phyloP scores from a whole-genome alignment of 371 early-diverging fungal genomes.

The Mortierella sp. region DNA sequence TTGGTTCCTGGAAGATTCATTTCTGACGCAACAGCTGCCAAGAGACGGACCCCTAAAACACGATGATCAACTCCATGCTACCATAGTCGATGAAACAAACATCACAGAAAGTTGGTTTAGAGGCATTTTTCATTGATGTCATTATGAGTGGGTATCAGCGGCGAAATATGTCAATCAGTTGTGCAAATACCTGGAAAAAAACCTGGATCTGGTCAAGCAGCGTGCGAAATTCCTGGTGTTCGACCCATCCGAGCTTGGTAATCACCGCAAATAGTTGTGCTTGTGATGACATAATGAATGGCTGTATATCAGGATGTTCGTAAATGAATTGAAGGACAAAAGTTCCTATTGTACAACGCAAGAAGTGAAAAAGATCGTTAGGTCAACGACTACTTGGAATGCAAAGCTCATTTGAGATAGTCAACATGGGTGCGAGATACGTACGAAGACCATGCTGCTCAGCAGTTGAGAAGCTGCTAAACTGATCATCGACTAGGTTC shows the following conservation, averaged over 20 bases:
- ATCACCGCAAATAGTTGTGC: constrained; percentile 82
- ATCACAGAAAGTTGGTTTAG: not conserved
- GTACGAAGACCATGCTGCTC: constrained; percentile 57
- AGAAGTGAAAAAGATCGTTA: not conserved
- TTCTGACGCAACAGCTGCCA: constrained; percentile 72
- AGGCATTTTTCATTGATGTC: not conserved
- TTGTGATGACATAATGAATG: constrained; percentile 78
- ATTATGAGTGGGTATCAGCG: not conserved
- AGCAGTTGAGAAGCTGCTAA: constrained; percentile 72
- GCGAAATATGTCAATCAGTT: not conserved
- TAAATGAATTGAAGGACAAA: constrained; percentile 80
- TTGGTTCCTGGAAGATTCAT: constrained; percentile 66
- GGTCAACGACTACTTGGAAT: not conserved
- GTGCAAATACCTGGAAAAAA: constrained; percentile 73
- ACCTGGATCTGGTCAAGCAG: constrained; percentile 75
- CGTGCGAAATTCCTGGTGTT: constrained; percentile 77
- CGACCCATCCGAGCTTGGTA: constrained; percentile 89
- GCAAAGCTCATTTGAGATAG: not conserved
- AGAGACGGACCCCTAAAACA: constrained; percentile 73
- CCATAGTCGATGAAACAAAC: not conserved
- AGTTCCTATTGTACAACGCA: constrained; percentile 20
- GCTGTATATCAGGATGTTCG: constrained; percentile 74
- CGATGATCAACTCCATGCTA: constrained; percentile 76
- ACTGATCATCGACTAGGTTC: constrained; percentile 79
- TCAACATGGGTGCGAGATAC: not conserved